A percentile compares a stretch with the other conserved stretches of the same genome.
These are phyloP conservation scores for Candida tibetensis DNA, from an alignment of 805 yeast genomes.

Conservation along the genomic window DNA sequence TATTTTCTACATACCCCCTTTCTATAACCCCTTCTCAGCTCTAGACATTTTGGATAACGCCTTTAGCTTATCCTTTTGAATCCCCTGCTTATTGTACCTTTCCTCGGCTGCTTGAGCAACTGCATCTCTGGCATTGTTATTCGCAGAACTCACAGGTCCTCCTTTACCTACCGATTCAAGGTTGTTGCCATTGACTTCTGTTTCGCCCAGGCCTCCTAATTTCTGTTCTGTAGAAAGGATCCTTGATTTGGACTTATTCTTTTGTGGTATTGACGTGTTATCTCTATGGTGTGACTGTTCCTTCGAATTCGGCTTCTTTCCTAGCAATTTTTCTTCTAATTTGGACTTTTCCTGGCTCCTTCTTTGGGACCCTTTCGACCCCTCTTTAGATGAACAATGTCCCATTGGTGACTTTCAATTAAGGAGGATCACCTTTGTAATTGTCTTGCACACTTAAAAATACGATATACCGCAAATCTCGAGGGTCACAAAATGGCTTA, in stretches of 20 bases:
- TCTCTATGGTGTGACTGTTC: neutral
- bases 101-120: conserved; percentile 42
- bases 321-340: too few relatives aligned
- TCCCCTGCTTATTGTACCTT: conserved; percentile 29
- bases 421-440: too few relatives aligned
- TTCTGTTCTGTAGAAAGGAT: conserved; percentile 4
- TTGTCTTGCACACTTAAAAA: too few relatives aligned
- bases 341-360: too few relatives aligned
- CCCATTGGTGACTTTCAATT: too few relatives aligned
- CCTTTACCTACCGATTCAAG: neutral
- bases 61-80: conserved; percentile 27
- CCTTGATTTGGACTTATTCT: conserved; percentile 4
- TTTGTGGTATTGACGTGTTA: conserved; percentile 3
- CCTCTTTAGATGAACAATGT: too few relatives aligned
- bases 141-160: conserved; percentile 1
- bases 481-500: too few relatives aligned
- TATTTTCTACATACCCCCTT: neutral
- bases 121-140: conserved; percentile 23
- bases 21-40: conserved; percentile 31
- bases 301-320: too few relatives aligned
- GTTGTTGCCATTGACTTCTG: neutral
- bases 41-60: conserved; percentile 28
- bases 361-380: too few relatives aligned
- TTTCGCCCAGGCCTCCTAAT: conserved; percentile 6
- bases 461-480: too few relatives aligned